These are phyloP conservation scores for Wickerhamiella azymoides DNA, from an alignment of 805 yeast species.

Conservation along the genomic window DNA sequence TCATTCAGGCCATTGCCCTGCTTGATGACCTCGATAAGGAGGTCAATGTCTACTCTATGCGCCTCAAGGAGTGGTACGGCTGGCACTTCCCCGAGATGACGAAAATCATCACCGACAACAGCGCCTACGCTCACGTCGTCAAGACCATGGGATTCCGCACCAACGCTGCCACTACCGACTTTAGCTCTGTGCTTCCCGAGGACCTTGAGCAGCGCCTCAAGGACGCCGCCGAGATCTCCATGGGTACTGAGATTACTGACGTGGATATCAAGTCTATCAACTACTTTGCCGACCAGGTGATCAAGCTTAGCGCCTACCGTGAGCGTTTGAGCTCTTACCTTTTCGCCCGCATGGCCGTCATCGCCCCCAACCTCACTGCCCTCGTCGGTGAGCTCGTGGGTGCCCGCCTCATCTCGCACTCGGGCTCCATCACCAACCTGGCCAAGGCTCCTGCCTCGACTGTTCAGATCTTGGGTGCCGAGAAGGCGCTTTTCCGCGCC, in stretches of 20 bases:
- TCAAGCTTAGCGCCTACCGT: conserved; percentile 90
- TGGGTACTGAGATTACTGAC: conserved; percentile 98
- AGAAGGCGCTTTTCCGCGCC: conserved; percentile 97
- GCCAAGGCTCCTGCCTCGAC: conserved; percentile 99
- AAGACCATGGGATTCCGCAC: conserved; percentile 89
- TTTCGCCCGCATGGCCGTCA: conserved; percentile 92
- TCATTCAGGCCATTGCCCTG: conserved; percentile 95
- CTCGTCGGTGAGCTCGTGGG: conserved; percentile 97
- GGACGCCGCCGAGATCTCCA: conserved; percentile 94
- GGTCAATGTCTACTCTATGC: conserved; percentile 95
- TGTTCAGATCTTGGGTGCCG: conserved; percentile 96
- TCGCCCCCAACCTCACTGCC: conserved; percentile 93
- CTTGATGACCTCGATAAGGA: conserved; percentile 96
- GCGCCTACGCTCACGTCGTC: conserved; percentile 89
- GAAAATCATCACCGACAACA: conserved; percentile 88
- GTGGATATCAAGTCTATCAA: conserved; percentile 76
- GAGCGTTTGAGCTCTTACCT: conserved; percentile 88
- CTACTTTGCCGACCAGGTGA: conserved; percentile 89
- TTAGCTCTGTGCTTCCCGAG: conserved; percentile 83
- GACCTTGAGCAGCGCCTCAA: conserved; percentile 85
- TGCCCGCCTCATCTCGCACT: conserved; percentile 94
- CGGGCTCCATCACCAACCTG: conserved; percentile 85
- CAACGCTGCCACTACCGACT: conserved; percentile 78
- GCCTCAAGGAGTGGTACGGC: conserved; percentile 99
- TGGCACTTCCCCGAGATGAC: conserved; percentile 99